Base-by-base conservation (phyloP, 2,329 filamentous ascomycete genomes). In the Didymella arachidicola region DNA sequence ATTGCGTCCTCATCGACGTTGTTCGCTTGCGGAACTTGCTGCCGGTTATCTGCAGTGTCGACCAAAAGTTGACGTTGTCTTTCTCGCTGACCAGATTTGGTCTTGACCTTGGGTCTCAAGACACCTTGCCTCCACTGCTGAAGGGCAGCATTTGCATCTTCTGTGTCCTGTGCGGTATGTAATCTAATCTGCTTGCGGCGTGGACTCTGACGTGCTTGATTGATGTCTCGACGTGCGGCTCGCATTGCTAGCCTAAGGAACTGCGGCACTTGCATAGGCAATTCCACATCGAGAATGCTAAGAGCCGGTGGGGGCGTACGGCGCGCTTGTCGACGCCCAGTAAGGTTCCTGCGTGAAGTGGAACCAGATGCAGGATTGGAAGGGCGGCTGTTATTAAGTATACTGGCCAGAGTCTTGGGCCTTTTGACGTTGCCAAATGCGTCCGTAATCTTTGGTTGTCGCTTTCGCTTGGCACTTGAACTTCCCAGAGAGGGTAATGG, bases 181-280 rank as follows among this genome's bases (percentile, higher is more conserved):
- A 88, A 71, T 50, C 79, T 78, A 48, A 87, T 77, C 36, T 82
- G 76, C 64, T 87, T 87, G 48, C 76, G 73, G 22, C 75, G 78
- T 16, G 82, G 84, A 42, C 81, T 83, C 63, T 82, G 80, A 53
- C 84, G 80, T 34, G 81, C 84, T 65, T 75, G 68, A 65, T 85
- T 80, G 25, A 74, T 70, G 45, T 79, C 77, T 39, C 76, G 79
- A 8, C 82, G 81, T 47, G 80, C 83, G 64, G 80, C 78, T 59
- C 86, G 81, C 27, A 80, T 79, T 32, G 86, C 86, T 57, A 89
- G 69, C 51, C 80, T 80, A 6, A 88, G 74, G 53, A 88, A 88
- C 22, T 80, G 79, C 8, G 86, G 84, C 36, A 79, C 75, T 7
- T 78, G 63, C 27, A 69, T 50, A 59, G 59, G 79, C 64, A 70